Evolutionary conservation across 106 monocot species (phyloP).

Genomic region (Phalaenopsis equestris): DNA sequence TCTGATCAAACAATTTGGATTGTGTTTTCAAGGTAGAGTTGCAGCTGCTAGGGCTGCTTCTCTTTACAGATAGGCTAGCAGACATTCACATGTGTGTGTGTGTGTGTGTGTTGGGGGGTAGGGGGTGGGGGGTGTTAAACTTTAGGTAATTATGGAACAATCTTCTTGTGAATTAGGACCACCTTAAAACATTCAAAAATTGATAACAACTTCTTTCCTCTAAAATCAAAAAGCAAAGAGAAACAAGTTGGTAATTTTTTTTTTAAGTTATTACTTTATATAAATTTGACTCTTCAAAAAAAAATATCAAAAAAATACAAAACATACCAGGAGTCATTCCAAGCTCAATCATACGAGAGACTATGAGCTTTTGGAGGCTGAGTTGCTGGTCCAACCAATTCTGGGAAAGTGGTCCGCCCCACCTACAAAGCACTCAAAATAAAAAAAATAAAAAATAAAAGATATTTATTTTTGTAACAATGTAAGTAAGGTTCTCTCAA

Average conservation of each 20-base stretch:
- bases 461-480: background rate
- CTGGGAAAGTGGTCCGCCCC: slow-evolving; percentile 92
- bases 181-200: background rate
- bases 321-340: slow-evolving; percentile 93
- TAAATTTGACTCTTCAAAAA: background rate
- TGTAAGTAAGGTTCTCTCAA: background rate
- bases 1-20: background rate
- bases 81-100: background rate
- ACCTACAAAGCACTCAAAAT: slow-evolving; percentile 33
- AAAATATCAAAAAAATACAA: slow-evolving; percentile 8
- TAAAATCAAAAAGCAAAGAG: background rate
- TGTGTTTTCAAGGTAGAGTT: background rate
- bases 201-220: background rate
- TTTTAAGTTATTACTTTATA: background rate
- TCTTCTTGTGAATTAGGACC: background rate
- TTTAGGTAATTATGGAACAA: slow-evolving; percentile 2
- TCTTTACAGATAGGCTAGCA: background rate
- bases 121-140: background rate
- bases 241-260: background rate
- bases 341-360: slow-evolving; percentile 75
- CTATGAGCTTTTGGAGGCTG: slow-evolving; percentile 53
- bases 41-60: background rate
- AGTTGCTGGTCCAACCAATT: slow-evolving; percentile 82
- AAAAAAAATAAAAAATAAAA: background rate
- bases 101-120: background rate